Conservation (phyloP, 305 asterid species). For the Rubia tinctorum region DNA sequence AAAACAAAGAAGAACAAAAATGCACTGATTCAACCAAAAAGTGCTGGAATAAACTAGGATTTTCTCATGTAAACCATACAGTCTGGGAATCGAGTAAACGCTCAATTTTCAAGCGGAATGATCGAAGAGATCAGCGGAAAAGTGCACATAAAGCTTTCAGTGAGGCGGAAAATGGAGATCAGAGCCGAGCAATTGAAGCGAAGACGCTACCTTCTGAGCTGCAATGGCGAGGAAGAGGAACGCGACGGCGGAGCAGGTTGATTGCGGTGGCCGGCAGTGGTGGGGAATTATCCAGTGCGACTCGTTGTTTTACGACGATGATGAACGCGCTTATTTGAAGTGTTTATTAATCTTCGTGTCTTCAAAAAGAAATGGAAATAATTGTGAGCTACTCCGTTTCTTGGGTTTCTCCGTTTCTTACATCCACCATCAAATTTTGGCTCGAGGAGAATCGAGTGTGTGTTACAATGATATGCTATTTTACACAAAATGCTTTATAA, state of each 20-base stretch:
- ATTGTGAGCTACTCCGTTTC: too few relatives aligned
- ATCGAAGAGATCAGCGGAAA: background rate
- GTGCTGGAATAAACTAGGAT: background rate
- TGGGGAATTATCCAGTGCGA: conserved; percentile 5
- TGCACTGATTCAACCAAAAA: background rate
- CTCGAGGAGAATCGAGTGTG: background rate
- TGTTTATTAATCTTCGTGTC: background rate
- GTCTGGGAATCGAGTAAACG: background rate
- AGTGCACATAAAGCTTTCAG: background rate
- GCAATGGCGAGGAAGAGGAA: conserved; percentile 3
- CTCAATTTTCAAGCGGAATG: background rate
- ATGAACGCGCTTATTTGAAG: conserved; percentile 5
- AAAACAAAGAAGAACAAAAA: background rate
- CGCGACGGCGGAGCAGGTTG: conserved; percentile 9
- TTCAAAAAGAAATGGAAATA: background rate
- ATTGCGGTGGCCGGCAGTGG: background rate
- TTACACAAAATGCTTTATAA: too few relatives aligned
- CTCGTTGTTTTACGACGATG: background rate
- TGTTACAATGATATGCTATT: too few relatives aligned
- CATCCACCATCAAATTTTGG: background rate
- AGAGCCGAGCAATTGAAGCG: background rate
- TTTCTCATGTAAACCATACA: background rate
- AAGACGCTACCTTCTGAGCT: background rate
- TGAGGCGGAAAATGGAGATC: background rate
- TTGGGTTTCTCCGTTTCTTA: conserved; percentile 5